A percentile compares a stretch with the other conserved stretches of the same genome.
Evolutionary conservation across 768 basidiomycete genomes (phyloP).

Genomic region (Rhizopogon rudus): DNA sequence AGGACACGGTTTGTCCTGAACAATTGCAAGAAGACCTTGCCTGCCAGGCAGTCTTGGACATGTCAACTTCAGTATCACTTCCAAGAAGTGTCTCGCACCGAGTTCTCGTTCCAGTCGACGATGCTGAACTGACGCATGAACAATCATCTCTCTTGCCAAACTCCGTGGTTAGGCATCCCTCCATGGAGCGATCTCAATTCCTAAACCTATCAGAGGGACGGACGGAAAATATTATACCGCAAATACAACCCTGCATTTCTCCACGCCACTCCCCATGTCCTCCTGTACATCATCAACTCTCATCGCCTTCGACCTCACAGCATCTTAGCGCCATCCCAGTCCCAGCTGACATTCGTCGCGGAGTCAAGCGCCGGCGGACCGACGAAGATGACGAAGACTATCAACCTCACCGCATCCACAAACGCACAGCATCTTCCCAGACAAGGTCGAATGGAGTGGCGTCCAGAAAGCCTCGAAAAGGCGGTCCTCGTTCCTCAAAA

Average conservation of each 20-base stretch:
- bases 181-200: not conserved
- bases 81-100: not conserved
- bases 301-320: not conserved
- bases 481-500: not conserved
- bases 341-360: not conserved
- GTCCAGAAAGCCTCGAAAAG: not conserved
- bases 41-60: not conserved
- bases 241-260: not conserved
- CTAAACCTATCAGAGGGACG: not conserved
- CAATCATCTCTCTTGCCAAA: not conserved
- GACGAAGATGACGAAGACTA: not conserved
- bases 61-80: not conserved
- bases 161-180: not conserved
- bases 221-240: not conserved
- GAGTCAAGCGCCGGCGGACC: not conserved
- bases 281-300: not conserved
- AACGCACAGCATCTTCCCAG: not conserved
- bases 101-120: not conserved
- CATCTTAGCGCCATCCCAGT: not conserved
- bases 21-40: constrained; percentile 17
- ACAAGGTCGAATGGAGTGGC: not conserved
- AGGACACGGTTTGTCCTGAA: not conserved
- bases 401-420: not conserved
- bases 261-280: not conserved
- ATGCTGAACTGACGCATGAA: not conserved